Evolutionary conservation across 176 grass and related monocot genomes (phyloP), one percentile per base, ranked within the genome.

Genomic region (Urochloa ruziziensis): DNA sequence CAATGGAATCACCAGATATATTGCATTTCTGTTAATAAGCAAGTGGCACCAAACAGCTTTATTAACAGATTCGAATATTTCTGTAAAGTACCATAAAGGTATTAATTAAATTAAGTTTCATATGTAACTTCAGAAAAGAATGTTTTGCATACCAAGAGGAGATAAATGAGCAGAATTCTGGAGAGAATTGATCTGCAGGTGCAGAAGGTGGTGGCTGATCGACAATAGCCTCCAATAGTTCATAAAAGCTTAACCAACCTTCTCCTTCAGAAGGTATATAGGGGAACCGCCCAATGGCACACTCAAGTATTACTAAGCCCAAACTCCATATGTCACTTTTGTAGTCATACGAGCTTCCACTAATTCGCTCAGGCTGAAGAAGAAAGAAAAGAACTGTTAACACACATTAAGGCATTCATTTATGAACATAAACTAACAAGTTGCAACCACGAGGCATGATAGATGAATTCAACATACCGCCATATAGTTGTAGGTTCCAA

Each of bases 291-390:
- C 97, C 97, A 77, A 96, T 92, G 10, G 93, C 97, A 81, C 97
- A 99, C 72, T 99, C 97, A 27, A 99, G 93, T 80, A 99, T 96
- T 78, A 99, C 97, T 83, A 96, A 90, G 10, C 93, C 97, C 83
- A 99, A 89, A 91, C 97, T 99, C 97, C 97, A 99, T 80, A 99
- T 90, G 60, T 99, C 97, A 65, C 93, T 96, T 78, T 99, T 99
- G 81, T 94, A 96, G 66, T 99, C 93, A 81, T 99, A 99, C 6
- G 93, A 90, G 59, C 97, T 94, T 54, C 97, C 97, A 56, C 91
- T 99, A 33, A 99, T 99, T 35, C 93, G 75, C 59, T 99, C 97
- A 70, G 93, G 93, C 96, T 98, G 82, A 82, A 88, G 15, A 80
- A 80, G 17, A 62, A 93, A 86, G 66, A 19, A 86, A 88, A 70